phyloP scores from a whole-genome alignment of 2,329 filamentous ascomycete species.

The Alternaria infectoria region DNA sequence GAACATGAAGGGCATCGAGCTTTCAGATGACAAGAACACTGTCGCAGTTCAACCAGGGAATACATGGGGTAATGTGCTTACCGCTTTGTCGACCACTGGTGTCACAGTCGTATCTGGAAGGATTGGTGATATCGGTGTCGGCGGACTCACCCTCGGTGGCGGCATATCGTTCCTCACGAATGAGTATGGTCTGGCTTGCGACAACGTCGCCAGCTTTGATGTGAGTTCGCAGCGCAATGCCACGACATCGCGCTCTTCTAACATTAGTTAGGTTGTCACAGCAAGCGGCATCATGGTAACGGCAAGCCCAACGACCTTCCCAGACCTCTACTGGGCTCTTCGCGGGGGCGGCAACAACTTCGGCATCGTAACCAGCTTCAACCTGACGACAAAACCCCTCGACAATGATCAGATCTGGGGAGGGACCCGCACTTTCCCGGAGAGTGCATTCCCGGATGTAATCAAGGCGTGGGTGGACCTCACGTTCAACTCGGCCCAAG shows the following conservation, averaged over 20 bases:
- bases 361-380: slow-evolving; percentile 27
- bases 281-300: slow-evolving; percentile 36
- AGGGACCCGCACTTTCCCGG: slow-evolving; percentile 8
- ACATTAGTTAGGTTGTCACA: slow-evolving; percentile 36
- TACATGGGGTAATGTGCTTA: slow-evolving; percentile 42
- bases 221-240: neutral
- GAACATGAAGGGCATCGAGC: slow-evolving; percentile 34
- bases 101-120: slow-evolving; percentile 39
- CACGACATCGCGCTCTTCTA: neutral
- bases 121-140: slow-evolving; percentile 38
- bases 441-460: slow-evolving; percentile 14
- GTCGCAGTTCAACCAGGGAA: slow-evolving; percentile 41
- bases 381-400: slow-evolving; percentile 18
- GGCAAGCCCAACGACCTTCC: slow-evolving; percentile 6
- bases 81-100: slow-evolving; percentile 17
- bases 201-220: slow-evolving; percentile 31
- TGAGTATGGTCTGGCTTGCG: slow-evolving; percentile 19
- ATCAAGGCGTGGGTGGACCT: slow-evolving; percentile 20
- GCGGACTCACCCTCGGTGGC: slow-evolving; percentile 39
- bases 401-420: slow-evolving; percentile 20
- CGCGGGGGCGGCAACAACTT: slow-evolving; percentile 39
- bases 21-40: slow-evolving; percentile 30
- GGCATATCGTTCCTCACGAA: slow-evolving; percentile 29
- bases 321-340: slow-evolving; percentile 39
- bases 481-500: slow-evolving; percentile 1